Evolutionary conservation across 2,329 filamentous ascomycete species (phyloP), one percentile per base, ranked within the genome.

Genomic region (Xylariomycetidae sp.): DNA sequence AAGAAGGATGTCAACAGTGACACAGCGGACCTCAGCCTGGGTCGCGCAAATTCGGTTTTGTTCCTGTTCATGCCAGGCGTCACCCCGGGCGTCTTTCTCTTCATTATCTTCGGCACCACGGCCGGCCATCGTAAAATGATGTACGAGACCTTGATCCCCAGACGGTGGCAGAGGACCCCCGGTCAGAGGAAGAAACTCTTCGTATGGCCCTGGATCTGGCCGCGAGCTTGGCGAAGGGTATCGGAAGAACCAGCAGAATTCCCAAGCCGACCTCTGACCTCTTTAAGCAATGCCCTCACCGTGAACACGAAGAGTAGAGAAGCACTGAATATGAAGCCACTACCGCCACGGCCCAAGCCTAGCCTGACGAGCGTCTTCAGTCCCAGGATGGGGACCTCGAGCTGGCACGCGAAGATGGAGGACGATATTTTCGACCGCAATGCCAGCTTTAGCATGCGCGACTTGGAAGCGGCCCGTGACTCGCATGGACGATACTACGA

Each of bases 31-130:
- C 25, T 41, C 4, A 38, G 35, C 14, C 30, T 35, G 6, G 37
- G 38, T 15, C 39, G 42, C 14, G 44, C 42, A 4, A 40, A 28
- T 15, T 16, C 31, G 8, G 43, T 37, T 2, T 28, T 47, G 10
- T 40, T 39, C 14, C 31, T 40, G 2, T 45, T 40, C 32, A 15
- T 47, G 16, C 44, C 44, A 4, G 42, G 44, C 2, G 30, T 33
- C 19, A 41, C 42, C 2, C 39, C 44, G 5, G 42, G 44, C 2
- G 36, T 47, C 4, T 39, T 41, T 27, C 29, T 45, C 5, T 45
- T 45, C 27, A 16, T 47, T 1, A 37, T 45, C 4, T 45, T 47
- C 23, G 44, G 44, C 17, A 45, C 42, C 3, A 45, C 42, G 7
- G 26, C 44, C 3, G 44, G 40, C 1, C 38, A 41, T 16, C 28